Conservation (phyloP, 2,329 filamentous ascomycete genomes). For the Sporothrix variecibatus region DNA sequence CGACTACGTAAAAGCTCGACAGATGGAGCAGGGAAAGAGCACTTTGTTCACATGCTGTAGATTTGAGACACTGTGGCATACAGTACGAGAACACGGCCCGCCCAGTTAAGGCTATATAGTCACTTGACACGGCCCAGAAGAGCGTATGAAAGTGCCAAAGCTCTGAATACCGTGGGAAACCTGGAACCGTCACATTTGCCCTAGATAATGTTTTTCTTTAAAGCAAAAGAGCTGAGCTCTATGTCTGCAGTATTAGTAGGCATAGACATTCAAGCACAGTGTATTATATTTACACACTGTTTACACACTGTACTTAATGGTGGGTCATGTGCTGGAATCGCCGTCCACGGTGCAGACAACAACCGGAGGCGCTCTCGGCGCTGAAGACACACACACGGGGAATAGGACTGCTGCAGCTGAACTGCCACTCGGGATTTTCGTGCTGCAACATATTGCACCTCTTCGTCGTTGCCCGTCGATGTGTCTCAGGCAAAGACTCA, state of each 20-base stretch:
- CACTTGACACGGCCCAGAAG: background rate
- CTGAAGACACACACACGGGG: background rate
- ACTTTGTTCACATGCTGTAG: background rate
- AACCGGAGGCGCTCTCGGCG: background rate
- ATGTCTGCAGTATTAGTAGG: too few relatives aligned
- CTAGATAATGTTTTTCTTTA: background rate
- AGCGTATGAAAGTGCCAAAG: background rate
- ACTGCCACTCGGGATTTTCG: background rate
- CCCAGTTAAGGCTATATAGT: background rate
- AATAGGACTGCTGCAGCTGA: background rate
- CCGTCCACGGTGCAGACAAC: background rate
- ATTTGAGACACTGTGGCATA: constrained; percentile 13
- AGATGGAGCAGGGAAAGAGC: background rate
- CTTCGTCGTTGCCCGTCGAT: background rate
- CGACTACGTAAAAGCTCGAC: background rate
- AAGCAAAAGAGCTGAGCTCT: background rate
- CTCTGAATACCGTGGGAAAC: background rate
- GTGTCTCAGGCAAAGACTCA: constrained; percentile 9
- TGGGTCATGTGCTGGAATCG: background rate
- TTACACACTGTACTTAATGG: background rate
- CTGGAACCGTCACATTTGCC: background rate
- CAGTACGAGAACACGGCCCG: background rate
- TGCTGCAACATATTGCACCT: background rate
- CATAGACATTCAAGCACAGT: background rate
- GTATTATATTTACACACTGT: background rate